Base-by-base conservation (phyloP, 2,329 filamentous ascomycete species). In the Ophiostoma piceae region DNA sequence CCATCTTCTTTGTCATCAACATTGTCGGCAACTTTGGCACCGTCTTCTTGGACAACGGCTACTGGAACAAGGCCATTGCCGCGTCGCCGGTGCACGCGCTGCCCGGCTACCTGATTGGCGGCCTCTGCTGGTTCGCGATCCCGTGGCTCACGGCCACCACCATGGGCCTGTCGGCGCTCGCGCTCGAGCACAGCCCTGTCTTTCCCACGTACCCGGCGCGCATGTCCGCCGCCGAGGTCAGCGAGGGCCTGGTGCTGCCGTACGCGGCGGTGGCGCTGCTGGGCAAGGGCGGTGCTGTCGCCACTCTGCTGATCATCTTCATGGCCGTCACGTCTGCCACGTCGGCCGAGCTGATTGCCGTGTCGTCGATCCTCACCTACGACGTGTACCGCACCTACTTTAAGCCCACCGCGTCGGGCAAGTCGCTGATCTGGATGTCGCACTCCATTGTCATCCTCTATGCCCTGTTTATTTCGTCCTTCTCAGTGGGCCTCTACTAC, bases 51-150 rank as follows among this genome's bases (percentile, higher is more conserved):
- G 92, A 96, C 76, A 94, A 94, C 73, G 89, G 90, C 19, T 96
- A 96, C 81, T 96, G 93, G 80, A 95, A 96, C 84, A 96, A 96
- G 79, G 93, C 92, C 19, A 96, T 97, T 75, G 92, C 94, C 7
- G 92, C 94, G 0, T 90, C 88, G 29, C 92, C 92, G 0, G 90
- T 94, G 0, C 88, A 94, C 72, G 94, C 93, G 0, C 86, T 97
- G 2, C 93, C 93, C 0, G 93, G 93, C 22, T 97, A 97, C 76
- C 89, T 97, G 69, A 85, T 94, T 72, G 93, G 93, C 5, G 93
- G 94, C 29, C 84, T 96, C 0, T 89, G 87, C 67, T 97, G 93
- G 93, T 97, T 97, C 74, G 93, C 93, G 0, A 96, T 97, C 68
- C 94, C 94, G 0, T 96, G 92, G 91, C 84, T 96, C 11, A 91